Percentiles rank a stretch among this genome's conserved stretches.
phyloP scores from a whole-genome alignment of 176 grass and related monocot genomes.

The Oryza glaberrima region DNA sequence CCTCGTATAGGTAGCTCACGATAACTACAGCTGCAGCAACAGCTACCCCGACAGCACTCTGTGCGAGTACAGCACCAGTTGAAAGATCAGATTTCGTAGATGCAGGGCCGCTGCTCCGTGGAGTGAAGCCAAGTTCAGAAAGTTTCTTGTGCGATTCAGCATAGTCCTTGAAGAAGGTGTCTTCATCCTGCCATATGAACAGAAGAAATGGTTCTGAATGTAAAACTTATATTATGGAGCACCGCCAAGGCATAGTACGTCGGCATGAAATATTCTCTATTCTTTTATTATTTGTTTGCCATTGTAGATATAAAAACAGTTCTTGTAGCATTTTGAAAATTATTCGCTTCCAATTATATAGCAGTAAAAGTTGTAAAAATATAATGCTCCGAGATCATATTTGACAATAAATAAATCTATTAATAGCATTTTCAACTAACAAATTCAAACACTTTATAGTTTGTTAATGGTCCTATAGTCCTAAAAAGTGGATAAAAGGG shows the following conservation, averaged over 20 bases:
- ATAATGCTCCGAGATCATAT: not conserved
- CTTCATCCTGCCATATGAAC: constrained; percentile 68
- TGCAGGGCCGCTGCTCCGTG: constrained; percentile 44
- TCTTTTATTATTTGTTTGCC: not conserved
- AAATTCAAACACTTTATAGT: not conserved
- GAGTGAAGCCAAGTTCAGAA: constrained; percentile 81
- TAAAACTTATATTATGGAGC: constrained; percentile 11
- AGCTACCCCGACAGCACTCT: constrained; percentile 77
- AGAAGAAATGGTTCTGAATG: constrained; percentile 27
- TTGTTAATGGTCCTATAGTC: not conserved
- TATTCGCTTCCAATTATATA: not conserved
- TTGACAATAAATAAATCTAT: not conserved
- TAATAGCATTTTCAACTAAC: not conserved
- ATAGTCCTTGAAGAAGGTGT: constrained; percentile 87
- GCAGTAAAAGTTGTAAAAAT: not conserved
- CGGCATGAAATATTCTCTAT: not conserved
- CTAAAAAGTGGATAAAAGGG: not conserved
- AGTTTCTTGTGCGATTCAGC: constrained; percentile 93
- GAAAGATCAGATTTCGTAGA: constrained; percentile 50
- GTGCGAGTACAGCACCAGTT: constrained; percentile 55
- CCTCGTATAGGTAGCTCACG: constrained; percentile 71
- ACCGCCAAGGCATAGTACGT: not conserved
- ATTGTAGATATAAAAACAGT: not conserved
- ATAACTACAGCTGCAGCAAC: constrained; percentile 80
- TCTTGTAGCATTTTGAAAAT: not conserved